Evolutionary conservation across 2,329 filamentous ascomycete species (phyloP).

Genomic region (Exophiala viscosa): DNA sequence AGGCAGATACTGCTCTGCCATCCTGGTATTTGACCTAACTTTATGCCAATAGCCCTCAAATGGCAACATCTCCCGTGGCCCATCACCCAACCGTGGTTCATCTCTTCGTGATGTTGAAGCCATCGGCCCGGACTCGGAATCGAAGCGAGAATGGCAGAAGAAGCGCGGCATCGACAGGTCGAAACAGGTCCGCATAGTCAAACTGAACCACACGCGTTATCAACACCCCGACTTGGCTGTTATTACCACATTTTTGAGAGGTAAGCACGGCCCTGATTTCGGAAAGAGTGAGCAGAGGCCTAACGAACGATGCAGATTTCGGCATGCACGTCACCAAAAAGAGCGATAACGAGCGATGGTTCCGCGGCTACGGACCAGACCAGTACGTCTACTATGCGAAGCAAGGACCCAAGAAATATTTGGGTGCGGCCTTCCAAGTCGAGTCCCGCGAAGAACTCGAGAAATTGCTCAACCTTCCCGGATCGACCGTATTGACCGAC

Average conservation of each 20-base stretch:
- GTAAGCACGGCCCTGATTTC: conserved; percentile 17
- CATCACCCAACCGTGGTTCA: conserved; percentile 27
- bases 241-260: conserved; percentile 45
- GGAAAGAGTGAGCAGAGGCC: not conserved
- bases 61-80: conserved; percentile 23
- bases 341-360: conserved; percentile 39
- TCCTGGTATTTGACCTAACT: not conserved
- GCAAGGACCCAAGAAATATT: conserved; percentile 39
- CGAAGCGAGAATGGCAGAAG: conserved; percentile 27
- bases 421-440: conserved; percentile 44
- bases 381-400: conserved; percentile 45
- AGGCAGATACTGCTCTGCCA: not conserved
- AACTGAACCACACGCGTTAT: conserved; percentile 52
- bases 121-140: conserved; percentile 18
- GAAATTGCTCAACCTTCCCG: conserved; percentile 30
- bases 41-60: conserved; percentile 2
- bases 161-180: conserved; percentile 38
- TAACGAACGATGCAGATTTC: conserved; percentile 35
- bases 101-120: conserved; percentile 27
- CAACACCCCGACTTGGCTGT: conserved; percentile 50
- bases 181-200: conserved; percentile 47
- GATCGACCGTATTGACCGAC: conserved; percentile 18
- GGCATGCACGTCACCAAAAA: conserved; percentile 41
- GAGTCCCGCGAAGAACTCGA: conserved; percentile 43
- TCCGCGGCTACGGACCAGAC: conserved; percentile 42